Base-by-base conservation (phyloP, 2,329 filamentous ascomycete species). In the Sporothrix schenckii region DNA sequence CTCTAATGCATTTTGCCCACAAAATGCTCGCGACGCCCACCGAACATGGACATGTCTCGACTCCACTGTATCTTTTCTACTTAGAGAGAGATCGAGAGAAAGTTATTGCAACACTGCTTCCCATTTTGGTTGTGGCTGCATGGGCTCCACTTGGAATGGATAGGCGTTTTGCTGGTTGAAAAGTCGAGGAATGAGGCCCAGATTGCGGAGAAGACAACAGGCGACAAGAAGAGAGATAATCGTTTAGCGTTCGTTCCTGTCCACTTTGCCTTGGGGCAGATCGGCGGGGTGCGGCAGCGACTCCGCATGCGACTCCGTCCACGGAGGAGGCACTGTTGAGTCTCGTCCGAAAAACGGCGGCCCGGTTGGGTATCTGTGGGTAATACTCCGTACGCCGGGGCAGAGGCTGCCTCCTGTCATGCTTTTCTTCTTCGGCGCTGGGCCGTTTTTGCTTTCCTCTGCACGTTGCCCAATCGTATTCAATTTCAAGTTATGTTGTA, bases 341-440 rank as follows among this genome's bases (percentile, higher is more conserved):
- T 21, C 16, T 49, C 24, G 34, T 68, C 66, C 66, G 66, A 68
- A 68, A 68, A 58, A 34, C 53, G 66, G 66, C 56, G 41, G 39
- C 21, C 24, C 47, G 47, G 47, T 39, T 47, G 10, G 34, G 19
- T 30, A 19, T 30, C 30, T 30, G 60, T 65, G 61, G 61, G 10
- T 4, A 34, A 34, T 34, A 50, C 41, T 30, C 61, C 61, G 61
- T 65, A 21, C 24, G 44, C 61, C 58, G 58, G 56, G 34, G 56
- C 16, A 41, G 30, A 34, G 10, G 58, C 39, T 44, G 3, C 41
- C 58, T 63, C 58, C 13, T 47, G 58, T 19, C 39, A 9, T 3
- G 11, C n/a, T 50, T 6, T 65, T 14, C 39, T 21, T 58, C 16
- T 30, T 54, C 21, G 41, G 41, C 41, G 41, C 41, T 44, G 41